phyloP scores from a whole-genome alignment of 2,329 filamentous ascomycete genomes.

The Bipolaris cookei region DNA sequence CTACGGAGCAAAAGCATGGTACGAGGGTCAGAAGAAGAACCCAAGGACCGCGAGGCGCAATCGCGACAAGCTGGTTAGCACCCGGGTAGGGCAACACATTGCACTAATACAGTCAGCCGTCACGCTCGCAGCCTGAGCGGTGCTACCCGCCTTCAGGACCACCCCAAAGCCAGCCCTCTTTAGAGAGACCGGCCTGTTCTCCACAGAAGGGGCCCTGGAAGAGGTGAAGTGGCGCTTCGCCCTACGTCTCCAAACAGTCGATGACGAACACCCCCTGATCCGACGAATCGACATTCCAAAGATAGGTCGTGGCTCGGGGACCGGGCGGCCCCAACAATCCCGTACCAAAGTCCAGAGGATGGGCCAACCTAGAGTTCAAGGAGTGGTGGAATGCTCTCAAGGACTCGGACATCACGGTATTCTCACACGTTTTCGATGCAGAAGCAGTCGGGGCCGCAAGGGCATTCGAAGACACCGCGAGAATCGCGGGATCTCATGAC shows the following conservation, averaged over 20 bases:
- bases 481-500: too few relatives aligned
- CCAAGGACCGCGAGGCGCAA: not conserved
- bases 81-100: conserved; percentile 8
- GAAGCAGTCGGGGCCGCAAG: too few relatives aligned
- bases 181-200: conserved; percentile 1
- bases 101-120: conserved; percentile 1
- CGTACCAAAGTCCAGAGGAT: not conserved
- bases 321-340: not conserved
- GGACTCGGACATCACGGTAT: too few relatives aligned
- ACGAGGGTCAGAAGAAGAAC: not conserved
- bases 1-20: not conserved
- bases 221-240: conserved; percentile 5
- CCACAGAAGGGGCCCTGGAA: not conserved
- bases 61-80: not conserved
- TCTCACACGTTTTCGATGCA: too few relatives aligned
- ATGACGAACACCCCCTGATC: not conserved
- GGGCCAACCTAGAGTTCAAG: not conserved
- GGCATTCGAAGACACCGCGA: too few relatives aligned
- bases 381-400: too few relatives aligned
- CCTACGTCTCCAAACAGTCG: not conserved
- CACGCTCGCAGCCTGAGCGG: not conserved
- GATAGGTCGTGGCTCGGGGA: not conserved
- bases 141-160: conserved; percentile 7
- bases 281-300: not conserved
- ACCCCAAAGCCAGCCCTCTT: conserved; percentile 3